These are phyloP conservation scores for Xylaria sp. DNA, from an alignment of 2,329 filamentous ascomycete genomes.

Conservation along the genomic window DNA sequence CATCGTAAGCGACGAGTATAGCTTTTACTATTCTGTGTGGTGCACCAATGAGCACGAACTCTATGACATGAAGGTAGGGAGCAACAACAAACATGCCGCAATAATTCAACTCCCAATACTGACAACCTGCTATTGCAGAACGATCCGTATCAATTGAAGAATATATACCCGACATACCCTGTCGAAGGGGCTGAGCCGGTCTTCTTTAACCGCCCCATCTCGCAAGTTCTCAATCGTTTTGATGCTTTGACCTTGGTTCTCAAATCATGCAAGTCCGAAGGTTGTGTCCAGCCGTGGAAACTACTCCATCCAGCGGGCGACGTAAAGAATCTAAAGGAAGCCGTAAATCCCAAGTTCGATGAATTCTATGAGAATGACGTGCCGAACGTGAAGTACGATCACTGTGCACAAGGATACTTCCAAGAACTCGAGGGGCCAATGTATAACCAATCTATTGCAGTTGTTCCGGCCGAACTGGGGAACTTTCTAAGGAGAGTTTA, in stretches of 20 bases:
- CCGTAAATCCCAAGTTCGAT: conserved; percentile 31
- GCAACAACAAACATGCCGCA: not conserved
- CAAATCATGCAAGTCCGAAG: conserved; percentile 34
- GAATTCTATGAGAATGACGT: conserved; percentile 30
- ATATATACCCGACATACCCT: conserved; percentile 10
- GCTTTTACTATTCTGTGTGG: conserved; percentile 61
- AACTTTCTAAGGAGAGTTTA: no score
- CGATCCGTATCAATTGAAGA: conserved; percentile 27
- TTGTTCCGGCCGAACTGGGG: conserved; percentile 1
- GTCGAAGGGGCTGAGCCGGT: not conserved
- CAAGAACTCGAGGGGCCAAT: conserved; percentile 27
- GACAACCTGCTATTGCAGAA: conserved; percentile 17
- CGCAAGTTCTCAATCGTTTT: conserved; percentile 55
- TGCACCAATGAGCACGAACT: conserved; percentile 68
- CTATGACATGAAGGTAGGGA: conserved; percentile 57
- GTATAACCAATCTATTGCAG: conserved; percentile 26
- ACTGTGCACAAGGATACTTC: conserved; percentile 32
- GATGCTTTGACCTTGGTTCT: conserved; percentile 44
- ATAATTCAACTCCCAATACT: not conserved
- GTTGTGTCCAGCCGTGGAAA: conserved; percentile 34
- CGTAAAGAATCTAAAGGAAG: conserved; percentile 25
- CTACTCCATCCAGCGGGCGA: conserved; percentile 31
- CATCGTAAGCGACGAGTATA: conserved; percentile 59
- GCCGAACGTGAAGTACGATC: conserved; percentile 30
- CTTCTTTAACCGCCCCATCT: conserved; percentile 23